A percentile compares a stretch with the other conserved stretches of the same genome.
These are phyloP conservation scores for Davidsoniella australis DNA, from an alignment of 2,329 filamentous ascomycete species.

Conservation along the genomic window DNA sequence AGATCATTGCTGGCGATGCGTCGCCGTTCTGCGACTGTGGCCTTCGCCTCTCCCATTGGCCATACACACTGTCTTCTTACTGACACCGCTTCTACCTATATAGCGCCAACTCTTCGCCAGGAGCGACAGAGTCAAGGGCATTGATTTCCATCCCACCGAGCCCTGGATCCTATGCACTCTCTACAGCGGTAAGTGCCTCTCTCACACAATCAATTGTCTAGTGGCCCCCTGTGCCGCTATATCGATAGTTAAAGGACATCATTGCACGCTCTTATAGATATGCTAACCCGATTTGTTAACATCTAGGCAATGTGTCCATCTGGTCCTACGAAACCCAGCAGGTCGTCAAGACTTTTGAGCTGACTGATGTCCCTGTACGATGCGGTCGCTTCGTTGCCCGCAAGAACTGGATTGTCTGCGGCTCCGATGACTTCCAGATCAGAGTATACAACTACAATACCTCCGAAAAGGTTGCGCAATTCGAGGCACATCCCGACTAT, in stretches of 20 bases:
- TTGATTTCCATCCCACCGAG: conserved; percentile 93
- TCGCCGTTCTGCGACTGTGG: no score
- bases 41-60: background rate
- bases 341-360: conserved; percentile 96
- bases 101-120: conserved; percentile 44
- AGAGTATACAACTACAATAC: conserved; percentile 99
- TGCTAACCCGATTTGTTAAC: background rate
- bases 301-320: conserved; percentile 84
- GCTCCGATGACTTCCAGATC: conserved; percentile 76
- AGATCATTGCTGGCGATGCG: no score
- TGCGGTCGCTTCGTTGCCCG: conserved; percentile 90
- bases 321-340: conserved; percentile 97
- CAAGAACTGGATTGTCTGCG: conserved; percentile 98
- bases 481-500: conserved; percentile 96
- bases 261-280: conserved; percentile 7
- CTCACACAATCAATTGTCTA: background rate
- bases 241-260: background rate
- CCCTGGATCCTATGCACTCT: conserved; percentile 94
- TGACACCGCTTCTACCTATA: conserved; percentile 1
- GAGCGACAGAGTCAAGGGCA: conserved; percentile 90
- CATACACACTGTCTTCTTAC: background rate
- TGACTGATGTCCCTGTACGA: conserved; percentile 93
- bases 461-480: conserved; percentile 91
- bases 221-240: background rate
- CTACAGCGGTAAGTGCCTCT: conserved; percentile 58